Base-by-base conservation (phyloP, 176 grass and related monocot genomes). In the Urochloa ruziziensis region DNA sequence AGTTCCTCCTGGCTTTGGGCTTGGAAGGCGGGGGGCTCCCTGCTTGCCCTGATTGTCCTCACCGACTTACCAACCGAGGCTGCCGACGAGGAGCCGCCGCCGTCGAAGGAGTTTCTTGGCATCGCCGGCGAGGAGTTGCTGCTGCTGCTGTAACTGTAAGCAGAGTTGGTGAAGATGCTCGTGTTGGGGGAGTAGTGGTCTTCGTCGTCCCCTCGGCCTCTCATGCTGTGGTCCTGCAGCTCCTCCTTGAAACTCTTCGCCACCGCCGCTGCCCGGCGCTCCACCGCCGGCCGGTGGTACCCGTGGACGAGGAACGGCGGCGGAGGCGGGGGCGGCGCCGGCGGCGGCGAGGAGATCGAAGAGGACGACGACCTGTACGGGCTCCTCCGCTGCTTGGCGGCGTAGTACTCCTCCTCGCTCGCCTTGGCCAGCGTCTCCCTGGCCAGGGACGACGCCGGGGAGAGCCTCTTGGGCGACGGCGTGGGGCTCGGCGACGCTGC, bases 161-260 rank as follows among this genome's bases (percentile, higher is more conserved):
- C 33, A 19, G 83, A 79, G 34, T 8, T 6, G 40, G 4, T 39
- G 77, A 78, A 82, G 57, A 65, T 67, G 8, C 14, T 42, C 14
- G 72, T 40, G 21, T 36, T 58, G 14, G 27, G n/a, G 61, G 71
- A 42, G 77, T 75, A 80, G 10, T 58, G 59, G 25, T 67, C 69
- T 15, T 25, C 73, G 25, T 67, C 69, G 8, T 25, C 73, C 23
- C 35, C 79, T 58, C 77, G 76, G 16, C 80, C 85, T 77, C 76
- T 90, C 14, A 49, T 87, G 63, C 92, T 94, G 72, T 92, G 70
- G 73, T 89, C 73, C 85, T 95, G 78, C 51, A 96, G 78, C 60
- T 99, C 96, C 64, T 96, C 93, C 71, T 92, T 99, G 75, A 96
- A 99, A 77, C 89, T 96, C 58, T 74, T 96, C 11, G 51, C 27